These are phyloP conservation scores for Stemphylium beticola DNA, from an alignment of 2,329 filamentous ascomycete genomes.

Conservation along the genomic window DNA sequence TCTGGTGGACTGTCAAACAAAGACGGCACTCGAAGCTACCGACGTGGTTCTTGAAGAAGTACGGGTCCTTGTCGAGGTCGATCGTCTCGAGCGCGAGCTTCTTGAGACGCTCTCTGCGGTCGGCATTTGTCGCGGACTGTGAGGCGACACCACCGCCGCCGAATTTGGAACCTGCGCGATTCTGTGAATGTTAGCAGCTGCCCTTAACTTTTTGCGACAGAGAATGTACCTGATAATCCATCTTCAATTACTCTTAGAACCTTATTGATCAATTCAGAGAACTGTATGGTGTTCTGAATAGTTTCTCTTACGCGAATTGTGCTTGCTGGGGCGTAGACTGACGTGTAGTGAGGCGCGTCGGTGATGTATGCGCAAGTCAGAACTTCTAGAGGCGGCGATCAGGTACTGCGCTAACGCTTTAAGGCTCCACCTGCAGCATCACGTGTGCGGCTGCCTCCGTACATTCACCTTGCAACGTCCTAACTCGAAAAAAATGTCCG, in stretches of 20 bases:
- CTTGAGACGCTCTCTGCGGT: conserved; percentile 94
- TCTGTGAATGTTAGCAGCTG: conserved; percentile 58
- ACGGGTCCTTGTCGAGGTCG: conserved; percentile 98
- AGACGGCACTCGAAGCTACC: conserved; percentile 97
- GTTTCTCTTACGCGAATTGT: conserved; percentile 3
- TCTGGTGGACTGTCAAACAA: conserved; percentile 96
- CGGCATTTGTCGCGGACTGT: conserved; percentile 89
- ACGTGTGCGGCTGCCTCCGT: conserved; percentile 12
- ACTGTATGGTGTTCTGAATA: neutral
- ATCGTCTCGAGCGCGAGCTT: conserved; percentile 99
- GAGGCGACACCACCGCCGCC: conserved; percentile 97
- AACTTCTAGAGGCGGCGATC: conserved; percentile 29
- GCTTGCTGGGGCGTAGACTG: neutral
- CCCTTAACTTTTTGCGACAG: conserved; percentile 4
- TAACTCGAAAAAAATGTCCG: neutral
- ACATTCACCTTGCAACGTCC: neutral
- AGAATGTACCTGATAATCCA: conserved; percentile 59
- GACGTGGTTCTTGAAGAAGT: conserved; percentile 99
- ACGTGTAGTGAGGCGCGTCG: conserved; percentile 11
- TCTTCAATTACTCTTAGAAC: conserved; percentile 28
- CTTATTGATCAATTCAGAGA: conserved; percentile 4
- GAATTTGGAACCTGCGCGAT: conserved; percentile 96
- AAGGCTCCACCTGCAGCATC: conserved; percentile 14
- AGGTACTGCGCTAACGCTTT: conserved; percentile 25
- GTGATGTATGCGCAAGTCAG: conserved; percentile 19